phyloP scores from a whole-genome alignment of 1,139 yeast species.

The Kazachstania sp. region DNA sequence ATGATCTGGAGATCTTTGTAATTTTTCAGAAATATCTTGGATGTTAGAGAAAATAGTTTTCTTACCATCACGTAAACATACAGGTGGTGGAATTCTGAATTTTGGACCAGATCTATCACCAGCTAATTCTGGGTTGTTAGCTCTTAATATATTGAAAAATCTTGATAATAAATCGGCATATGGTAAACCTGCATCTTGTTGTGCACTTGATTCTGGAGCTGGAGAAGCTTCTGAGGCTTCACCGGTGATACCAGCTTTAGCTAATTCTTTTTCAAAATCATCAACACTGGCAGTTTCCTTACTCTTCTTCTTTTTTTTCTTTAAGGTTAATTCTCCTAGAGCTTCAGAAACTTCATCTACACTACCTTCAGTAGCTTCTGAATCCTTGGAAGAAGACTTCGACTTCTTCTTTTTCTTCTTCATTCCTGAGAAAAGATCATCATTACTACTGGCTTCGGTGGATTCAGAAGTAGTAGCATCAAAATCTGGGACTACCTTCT shows the following conservation, averaged over 20 bases:
- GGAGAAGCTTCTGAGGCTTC: conserved; percentile 32
- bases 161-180: conserved; percentile 73
- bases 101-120: conserved; percentile 91
- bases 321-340: conserved; percentile 68
- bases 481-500: conserved; percentile 33
- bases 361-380: conserved; percentile 33
- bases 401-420: conserved; percentile 44
- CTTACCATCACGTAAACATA: conserved; percentile 96
- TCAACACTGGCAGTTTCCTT: conserved; percentile 48
- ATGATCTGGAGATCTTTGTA: conserved; percentile 96
- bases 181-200: conserved; percentile 52
- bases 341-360: conserved; percentile 53
- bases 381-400: conserved; percentile 28
- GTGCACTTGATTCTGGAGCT: conserved; percentile 27
- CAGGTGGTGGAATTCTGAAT: conserved; percentile 96
- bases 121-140: conserved; percentile 95
- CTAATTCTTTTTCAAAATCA: conserved; percentile 84
- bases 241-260: conserved; percentile 74
- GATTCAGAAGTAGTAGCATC: conserved; percentile 22
- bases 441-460: conserved; percentile 25
- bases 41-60: conserved; percentile 94
- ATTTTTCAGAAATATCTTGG: conserved; percentile 85
- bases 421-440: conserved; percentile 40
- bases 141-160: conserved; percentile 76
- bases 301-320: conserved; percentile 69